Base-by-base conservation (phyloP, 2,329 filamentous ascomycete species). In the Fusarium sp. region DNA sequence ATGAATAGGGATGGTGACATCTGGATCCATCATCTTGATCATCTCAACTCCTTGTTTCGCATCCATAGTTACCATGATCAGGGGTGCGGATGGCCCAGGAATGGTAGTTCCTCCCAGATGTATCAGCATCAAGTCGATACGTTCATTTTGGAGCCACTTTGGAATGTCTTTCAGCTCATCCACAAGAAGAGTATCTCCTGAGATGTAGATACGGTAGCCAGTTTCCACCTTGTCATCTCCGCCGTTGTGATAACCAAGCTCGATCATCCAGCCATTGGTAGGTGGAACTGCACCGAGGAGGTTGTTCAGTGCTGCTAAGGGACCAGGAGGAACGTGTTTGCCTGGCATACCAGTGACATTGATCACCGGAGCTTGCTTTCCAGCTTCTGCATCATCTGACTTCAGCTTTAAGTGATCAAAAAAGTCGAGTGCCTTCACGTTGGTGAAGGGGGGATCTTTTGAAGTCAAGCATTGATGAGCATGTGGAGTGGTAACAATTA, bases 61-160 rank as follows among this genome's bases (percentile, higher is more conserved):
- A 75, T 91, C 89, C 89, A 92, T 92, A 0, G 89, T 91, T 4
- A 91, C 87, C 89, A 91, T 91, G 25, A 91, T 62, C 63, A 91
- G 77, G 46, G 88, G 87, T 75, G 88, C 72, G 7, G 82, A 81
- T 0, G 88, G 87, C 1, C 85, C 83, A 0, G 89, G 89, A 30
- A 92, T 87, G 6, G 88, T 91, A 1, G 89, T 91, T 4, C 89
- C 89, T 21, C 89, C 89, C 0, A 92, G 78, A 66, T 92, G 89
- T 2, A 89, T 82, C 14, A 92, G 82, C 89, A 92, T 91, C 55
- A 91, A 78, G 72, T 92, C 88, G 58, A 92, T 87, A 34, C 83
- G 82, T 50, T 86, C 79, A 5, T 82, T 82, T 20, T 80, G 78
- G 68, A 89, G 88, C 49, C 84, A 81, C 64, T 85, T 75, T 0